Conservation (phyloP, 345 rosid genomes). For the Citrus sp. region DNA sequence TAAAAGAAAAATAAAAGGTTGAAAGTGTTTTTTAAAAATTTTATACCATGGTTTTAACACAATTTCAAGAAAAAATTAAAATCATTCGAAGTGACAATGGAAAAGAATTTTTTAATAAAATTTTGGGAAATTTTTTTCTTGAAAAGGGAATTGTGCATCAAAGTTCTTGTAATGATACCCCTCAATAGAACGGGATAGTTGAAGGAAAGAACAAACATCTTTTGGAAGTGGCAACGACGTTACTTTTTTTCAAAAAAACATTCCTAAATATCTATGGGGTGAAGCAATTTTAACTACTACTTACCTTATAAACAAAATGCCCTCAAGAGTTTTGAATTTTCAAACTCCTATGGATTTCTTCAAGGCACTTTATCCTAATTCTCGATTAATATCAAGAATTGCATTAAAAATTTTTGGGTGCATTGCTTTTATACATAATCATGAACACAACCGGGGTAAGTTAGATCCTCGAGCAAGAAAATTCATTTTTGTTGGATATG, state of each 20-base stretch:
- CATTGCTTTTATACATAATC: neutral
- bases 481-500: too few species aligned
- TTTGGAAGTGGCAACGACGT: accelerated
- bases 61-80: neutral
- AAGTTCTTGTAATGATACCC: neutral
- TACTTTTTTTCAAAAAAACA: neutral
- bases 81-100: neutral
- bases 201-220: neutral
- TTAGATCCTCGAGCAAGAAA: too few species aligned
- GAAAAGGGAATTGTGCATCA: neutral
- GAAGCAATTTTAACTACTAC: neutral
- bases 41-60: neutral
- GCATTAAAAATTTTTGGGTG: neutral
- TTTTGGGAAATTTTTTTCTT: too few species aligned
- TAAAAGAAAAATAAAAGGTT: neutral
- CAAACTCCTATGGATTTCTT: too few species aligned
- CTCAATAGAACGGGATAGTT: neutral
- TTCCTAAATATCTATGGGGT: neutral
- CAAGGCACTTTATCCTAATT: neutral
- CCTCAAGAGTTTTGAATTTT: too few species aligned
- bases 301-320: neutral
- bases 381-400: too few species aligned
- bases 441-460: too few species aligned
- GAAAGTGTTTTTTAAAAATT: neutral
- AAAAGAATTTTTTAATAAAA: neutral